Base-by-base conservation (phyloP, 352 stramenopile species). In the Stramenopiles sp. region DNA sequence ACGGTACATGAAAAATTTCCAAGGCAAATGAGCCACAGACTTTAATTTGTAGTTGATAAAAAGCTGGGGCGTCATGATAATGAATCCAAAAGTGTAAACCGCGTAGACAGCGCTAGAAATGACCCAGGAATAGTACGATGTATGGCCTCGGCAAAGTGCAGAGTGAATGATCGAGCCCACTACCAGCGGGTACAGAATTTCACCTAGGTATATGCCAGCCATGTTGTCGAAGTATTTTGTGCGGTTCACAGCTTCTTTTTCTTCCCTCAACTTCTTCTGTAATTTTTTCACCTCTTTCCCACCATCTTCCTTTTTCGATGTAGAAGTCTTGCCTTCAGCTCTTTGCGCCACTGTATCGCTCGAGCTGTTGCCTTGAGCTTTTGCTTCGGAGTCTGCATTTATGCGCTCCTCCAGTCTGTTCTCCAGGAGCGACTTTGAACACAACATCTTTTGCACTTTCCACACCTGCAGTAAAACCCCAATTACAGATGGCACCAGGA, bases 21-120 rank as follows among this genome's bases (percentile, higher is more conserved):
- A 88, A 81, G 93, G 91, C 55, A 96, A 82, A 80, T 96, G 92
- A 22, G 91, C 91, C 27, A 95, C 91, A 7, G 87, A 93, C 83
- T 96, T 95, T 71, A 96, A 87, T 81, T 92, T 89, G 82, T 95
- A 96, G 83, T 96, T 96, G 82, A 96, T 92, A 83, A 92, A 93
- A 30, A 95, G 84, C 84, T 96, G 92, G 0, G 92, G 92, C 31
- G 91, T 93, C 86, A 96, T 93, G 76, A 92, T 89, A 76, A 95
- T 90, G 83, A 96, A 96, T 22, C 92, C 87, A 84, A 96, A 92
- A 1, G 89, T 91, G 84, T 96, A 96, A 4, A 95, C 90, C 25
- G 88, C 88, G 71, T 92, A 91, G 0, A 91, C 94, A 75, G 94
- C 84, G 29, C 91, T 94, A 7, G 89, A 91, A 0, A 96, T 87